Percentiles rank a stretch among this genome's conserved stretches.
Conservation (phyloP, 495 filamentous ascomycete genomes). For the Penicillium alfredii region DNA sequence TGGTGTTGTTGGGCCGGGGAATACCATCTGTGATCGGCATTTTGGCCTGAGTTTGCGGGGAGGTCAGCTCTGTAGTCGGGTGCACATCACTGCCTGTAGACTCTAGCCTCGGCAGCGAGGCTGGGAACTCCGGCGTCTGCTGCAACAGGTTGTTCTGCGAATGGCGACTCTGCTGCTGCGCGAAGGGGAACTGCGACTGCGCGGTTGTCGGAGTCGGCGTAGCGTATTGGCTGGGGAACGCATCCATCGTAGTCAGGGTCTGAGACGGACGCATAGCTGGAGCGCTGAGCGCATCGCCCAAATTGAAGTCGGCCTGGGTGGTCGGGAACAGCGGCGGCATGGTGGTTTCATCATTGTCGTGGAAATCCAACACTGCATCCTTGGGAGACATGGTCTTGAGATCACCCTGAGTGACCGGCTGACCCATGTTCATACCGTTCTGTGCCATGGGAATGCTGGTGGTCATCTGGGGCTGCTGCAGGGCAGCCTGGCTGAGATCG, state of each 20-base stretch:
- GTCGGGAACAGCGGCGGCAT: constrained; percentile 62
- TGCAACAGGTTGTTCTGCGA: constrained; percentile 35
- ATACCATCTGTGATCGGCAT: constrained; percentile 30
- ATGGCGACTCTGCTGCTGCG: constrained; percentile 54
- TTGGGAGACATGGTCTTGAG: constrained; percentile 94
- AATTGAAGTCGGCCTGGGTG: constrained; percentile 37
- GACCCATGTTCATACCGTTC: constrained; percentile 26
- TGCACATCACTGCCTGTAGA: constrained; percentile 52
- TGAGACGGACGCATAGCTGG: constrained; percentile 41
- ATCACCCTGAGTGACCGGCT: constrained; percentile 20
- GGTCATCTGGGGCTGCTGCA: constrained; percentile 34
- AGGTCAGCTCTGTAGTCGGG: constrained; percentile 21
- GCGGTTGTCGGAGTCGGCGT: constrained; percentile 10
- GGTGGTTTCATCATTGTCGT: constrained; percentile 60
- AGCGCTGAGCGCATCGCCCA: constrained; percentile 41
- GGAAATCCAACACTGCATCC: constrained; percentile 82
- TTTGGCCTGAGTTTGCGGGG: constrained; percentile 25
- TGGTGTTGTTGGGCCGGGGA: constrained; percentile 54
- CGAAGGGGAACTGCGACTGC: constrained; percentile 24
- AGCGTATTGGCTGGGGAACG: constrained; percentile 38
- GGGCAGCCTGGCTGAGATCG: constrained; percentile 22
- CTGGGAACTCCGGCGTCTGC: constrained; percentile 55
- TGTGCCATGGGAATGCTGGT: constrained; percentile 38
- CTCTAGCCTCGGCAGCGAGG: constrained; percentile 58
- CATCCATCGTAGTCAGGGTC: constrained; percentile 34